Conservation (phyloP, 2,329 filamentous ascomycete genomes). For the Aspergillus tamarii region DNA sequence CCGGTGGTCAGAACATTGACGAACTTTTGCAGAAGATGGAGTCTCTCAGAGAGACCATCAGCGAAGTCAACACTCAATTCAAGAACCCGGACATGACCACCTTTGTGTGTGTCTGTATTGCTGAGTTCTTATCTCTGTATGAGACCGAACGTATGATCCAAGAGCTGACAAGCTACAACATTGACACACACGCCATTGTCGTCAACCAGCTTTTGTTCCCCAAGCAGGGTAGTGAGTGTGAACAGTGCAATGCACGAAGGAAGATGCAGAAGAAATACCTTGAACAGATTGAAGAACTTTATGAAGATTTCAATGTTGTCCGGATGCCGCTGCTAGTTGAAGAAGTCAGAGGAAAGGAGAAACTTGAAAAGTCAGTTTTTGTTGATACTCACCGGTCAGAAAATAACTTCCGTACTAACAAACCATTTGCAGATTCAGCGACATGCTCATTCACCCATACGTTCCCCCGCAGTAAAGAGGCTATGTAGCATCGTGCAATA, state of each 20-base stretch:
- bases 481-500: slow-evolving; percentile 20
- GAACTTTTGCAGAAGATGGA: slow-evolving; percentile 96
- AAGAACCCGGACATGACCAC: slow-evolving; percentile 95
- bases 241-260: slow-evolving; percentile 90
- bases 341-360: slow-evolving; percentile 94
- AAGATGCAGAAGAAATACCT: slow-evolving; percentile 99
- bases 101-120: slow-evolving; percentile 97
- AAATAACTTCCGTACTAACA: slow-evolving; percentile 18
- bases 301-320: slow-evolving; percentile 98
- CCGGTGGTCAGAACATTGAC: slow-evolving; percentile 88
- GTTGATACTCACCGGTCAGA: slow-evolving; percentile 3
- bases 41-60: slow-evolving; percentile 86
- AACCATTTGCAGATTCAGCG: slow-evolving; percentile 45
- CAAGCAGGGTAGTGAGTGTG: slow-evolving; percentile 79
- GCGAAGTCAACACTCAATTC: slow-evolving; percentile 96
- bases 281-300: slow-evolving; percentile 97
- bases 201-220: slow-evolving; percentile 98
- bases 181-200: slow-evolving; percentile 96
- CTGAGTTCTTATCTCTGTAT: slow-evolving; percentile 94
- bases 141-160: slow-evolving; percentile 99
- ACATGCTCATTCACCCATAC: slow-evolving; percentile 55
- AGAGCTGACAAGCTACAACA: slow-evolving; percentile 88
- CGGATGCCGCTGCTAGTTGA: slow-evolving; percentile 96
- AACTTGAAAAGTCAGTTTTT: slow-evolving; percentile 72
- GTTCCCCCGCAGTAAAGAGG: slow-evolving; percentile 45